Evolutionary conservation across 2,329 filamentous ascomycete species (phyloP), one percentile per base, ranked within the genome.

Genomic region (Penicillium paneum): DNA sequence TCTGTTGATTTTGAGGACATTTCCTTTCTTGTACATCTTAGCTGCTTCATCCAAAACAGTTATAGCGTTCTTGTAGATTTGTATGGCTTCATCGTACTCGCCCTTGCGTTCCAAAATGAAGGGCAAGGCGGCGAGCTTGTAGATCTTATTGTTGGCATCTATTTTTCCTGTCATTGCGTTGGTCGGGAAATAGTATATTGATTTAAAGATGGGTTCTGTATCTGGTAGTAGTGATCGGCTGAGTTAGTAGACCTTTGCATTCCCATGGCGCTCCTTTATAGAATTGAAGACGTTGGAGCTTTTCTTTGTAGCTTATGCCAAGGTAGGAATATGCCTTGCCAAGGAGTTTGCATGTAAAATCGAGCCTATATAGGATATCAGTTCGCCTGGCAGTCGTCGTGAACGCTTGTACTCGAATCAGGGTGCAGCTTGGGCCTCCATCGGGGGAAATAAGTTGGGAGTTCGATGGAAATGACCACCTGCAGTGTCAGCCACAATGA

Each of bases 11-110:
- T 59, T 59, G 45, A 24, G 57, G 17, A 54, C 52, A 5, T 42
- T 45, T 3, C 45, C 50, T 29, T 60, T 61, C 28, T 58, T 61
- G 49, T 55, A 57, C 26, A 29, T 51, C 31, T 60, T 28, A 6
- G 35, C 35, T 28, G 52, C 21, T 10, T 34, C 28, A 1, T 46
- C 46, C 3, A 61, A 34, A 17, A 61, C 12, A 1, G 45, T 41
- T 11, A 58, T 54, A 4, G 59, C 49, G 8, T 13, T 50, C 29
- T 58, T 56, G 35, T 61, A 59, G 8, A 42, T 3, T 3, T 29
- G n/a, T 21, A 61, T 58, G 10, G 59, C 59, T n/a, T 56, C 51
- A 7, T 50, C 54, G 19, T 59, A 61, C 2, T 59, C 54, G 3
- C 49, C 55, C 2, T 54, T 43, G 32, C 57, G 46, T 26, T 61